Conservation (phyloP, 768 basidiomycete species). For the Atractiella rhizophila region DNA sequence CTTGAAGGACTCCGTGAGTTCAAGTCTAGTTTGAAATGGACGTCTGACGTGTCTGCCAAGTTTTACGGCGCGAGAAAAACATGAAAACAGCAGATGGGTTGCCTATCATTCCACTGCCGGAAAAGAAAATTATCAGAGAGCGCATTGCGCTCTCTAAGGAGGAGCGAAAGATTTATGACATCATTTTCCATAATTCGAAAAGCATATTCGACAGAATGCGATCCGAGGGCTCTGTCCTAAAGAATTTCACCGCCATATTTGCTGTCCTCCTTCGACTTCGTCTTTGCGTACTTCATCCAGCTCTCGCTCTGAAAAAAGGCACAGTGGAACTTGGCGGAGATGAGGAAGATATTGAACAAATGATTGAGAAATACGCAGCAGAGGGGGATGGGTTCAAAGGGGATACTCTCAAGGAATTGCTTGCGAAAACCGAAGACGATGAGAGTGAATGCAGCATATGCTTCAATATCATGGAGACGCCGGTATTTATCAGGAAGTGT, state of each 20-base stretch:
- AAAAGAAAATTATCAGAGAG: slow-evolving; percentile 55
- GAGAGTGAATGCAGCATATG: slow-evolving; percentile 57
- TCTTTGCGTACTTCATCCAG: slow-evolving; percentile 75
- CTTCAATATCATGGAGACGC: slow-evolving; percentile 30
- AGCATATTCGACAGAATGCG: slow-evolving; percentile 48
- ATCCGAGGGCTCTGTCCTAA: slow-evolving; percentile 36
- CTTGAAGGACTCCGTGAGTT: slow-evolving; percentile 42
- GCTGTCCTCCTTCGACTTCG: slow-evolving; percentile 84
- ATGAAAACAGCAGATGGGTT: slow-evolving; percentile 72
- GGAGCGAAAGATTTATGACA: slow-evolving; percentile 70
- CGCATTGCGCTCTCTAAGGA: slow-evolving; percentile 51
- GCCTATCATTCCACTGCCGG: slow-evolving; percentile 61
- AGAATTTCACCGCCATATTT: slow-evolving; percentile 28
- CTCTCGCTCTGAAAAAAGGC: slow-evolving; percentile 37
- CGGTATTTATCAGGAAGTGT: slow-evolving; percentile 18
- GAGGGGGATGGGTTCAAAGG: slow-evolving; percentile 23
- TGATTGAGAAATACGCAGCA: slow-evolving; percentile 10
- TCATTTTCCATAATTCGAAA: slow-evolving; percentile 27
- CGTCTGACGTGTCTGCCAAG: background rate
- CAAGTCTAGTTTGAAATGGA: background rate
- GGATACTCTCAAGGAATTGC: slow-evolving; percentile 16
- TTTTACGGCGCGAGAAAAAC: slow-evolving; percentile 73
- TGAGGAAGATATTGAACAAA: slow-evolving; percentile 5
- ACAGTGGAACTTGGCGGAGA: slow-evolving; percentile 20
- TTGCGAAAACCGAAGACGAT: slow-evolving; percentile 19